Conservation (phyloP, 805 yeast genomes). For the Candida berthetii region DNA sequence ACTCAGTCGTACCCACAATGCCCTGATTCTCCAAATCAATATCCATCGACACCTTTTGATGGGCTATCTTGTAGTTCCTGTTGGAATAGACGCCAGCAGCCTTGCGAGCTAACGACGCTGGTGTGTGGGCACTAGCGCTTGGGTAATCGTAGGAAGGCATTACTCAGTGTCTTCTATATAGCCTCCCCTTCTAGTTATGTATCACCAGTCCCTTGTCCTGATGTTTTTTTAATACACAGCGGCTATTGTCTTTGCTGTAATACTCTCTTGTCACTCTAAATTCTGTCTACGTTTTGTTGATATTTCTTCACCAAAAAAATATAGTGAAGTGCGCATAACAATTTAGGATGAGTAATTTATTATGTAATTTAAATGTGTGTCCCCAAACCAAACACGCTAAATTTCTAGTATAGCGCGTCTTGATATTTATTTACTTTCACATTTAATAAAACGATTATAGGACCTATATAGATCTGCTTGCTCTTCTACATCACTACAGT, state of each 20-base stretch:
- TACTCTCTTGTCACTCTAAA: background rate
- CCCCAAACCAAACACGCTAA: too few relatives aligned
- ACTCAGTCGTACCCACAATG: conserved; percentile 72
- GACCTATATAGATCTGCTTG: too few relatives aligned
- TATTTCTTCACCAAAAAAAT: too few relatives aligned
- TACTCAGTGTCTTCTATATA: background rate
- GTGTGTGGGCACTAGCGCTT: conserved; percentile 6
- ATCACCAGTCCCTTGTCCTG: background rate
- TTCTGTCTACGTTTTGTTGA: too few relatives aligned
- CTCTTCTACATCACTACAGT: too few relatives aligned
- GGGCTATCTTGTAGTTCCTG: conserved; percentile 61
- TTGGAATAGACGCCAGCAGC: background rate
- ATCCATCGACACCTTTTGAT: conserved; percentile 77
- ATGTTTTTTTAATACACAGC: background rate
- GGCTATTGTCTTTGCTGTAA: background rate
- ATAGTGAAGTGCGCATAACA: too few relatives aligned
- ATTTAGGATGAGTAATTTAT: too few relatives aligned
- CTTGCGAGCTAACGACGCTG: background rate
- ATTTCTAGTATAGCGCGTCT: too few relatives aligned
- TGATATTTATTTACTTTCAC: too few relatives aligned
- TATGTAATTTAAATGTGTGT: too few relatives aligned
- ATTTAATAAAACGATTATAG: too few relatives aligned
- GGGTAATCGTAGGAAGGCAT: conserved; percentile 16
- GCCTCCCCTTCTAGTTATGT: background rate
- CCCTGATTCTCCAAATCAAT: conserved; percentile 61